Conservation (phyloP, 345 rosid genomes). For the Lepidium didymum region DNA sequence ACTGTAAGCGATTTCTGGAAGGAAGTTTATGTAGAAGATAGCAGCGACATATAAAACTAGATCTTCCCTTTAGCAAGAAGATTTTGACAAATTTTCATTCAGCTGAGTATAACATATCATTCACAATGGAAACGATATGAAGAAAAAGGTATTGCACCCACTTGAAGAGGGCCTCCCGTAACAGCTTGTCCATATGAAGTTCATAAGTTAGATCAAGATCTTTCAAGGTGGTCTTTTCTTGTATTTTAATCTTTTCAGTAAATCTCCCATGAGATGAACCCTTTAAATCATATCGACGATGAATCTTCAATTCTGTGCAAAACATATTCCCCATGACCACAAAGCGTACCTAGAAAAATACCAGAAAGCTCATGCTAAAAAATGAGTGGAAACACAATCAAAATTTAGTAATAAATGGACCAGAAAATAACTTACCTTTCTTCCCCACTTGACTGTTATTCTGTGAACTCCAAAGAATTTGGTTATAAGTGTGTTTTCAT, state of each 20-base stretch:
- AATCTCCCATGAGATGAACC: constrained; percentile 83
- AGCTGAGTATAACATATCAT: not conserved
- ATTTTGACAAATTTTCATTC: not conserved
- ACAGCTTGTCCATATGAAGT: constrained; percentile 81
- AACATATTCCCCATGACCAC: constrained; percentile 99
- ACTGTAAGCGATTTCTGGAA: not conserved
- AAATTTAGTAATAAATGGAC: not conserved
- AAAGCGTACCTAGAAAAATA: constrained; percentile 69
- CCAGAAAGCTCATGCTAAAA: constrained; percentile 6
- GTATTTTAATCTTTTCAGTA: constrained; percentile 60
- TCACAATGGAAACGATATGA: not conserved
- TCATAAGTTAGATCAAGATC: constrained; percentile 79
- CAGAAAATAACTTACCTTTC: constrained; percentile 48
- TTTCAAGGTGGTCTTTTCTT: constrained; percentile 68
- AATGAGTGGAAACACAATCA: not conserved
- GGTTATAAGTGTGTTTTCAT: constrained; percentile 93
- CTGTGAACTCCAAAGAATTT: constrained; percentile 90
- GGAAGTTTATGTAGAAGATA: not conserved
- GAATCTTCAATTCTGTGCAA: constrained; percentile 90
- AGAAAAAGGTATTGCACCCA: constrained; percentile 28
- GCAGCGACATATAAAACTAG: not conserved
- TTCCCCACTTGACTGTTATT: constrained; percentile 62
- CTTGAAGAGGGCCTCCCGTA: constrained; percentile 74
- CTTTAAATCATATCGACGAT: constrained; percentile 85
- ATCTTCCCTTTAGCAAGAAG: not conserved